A percentile compares a stretch with the other conserved stretches of the same genome.
phyloP scores from a whole-genome alignment of 2,329 filamentous ascomycete species.

The Calonectria ilicicola region DNA sequence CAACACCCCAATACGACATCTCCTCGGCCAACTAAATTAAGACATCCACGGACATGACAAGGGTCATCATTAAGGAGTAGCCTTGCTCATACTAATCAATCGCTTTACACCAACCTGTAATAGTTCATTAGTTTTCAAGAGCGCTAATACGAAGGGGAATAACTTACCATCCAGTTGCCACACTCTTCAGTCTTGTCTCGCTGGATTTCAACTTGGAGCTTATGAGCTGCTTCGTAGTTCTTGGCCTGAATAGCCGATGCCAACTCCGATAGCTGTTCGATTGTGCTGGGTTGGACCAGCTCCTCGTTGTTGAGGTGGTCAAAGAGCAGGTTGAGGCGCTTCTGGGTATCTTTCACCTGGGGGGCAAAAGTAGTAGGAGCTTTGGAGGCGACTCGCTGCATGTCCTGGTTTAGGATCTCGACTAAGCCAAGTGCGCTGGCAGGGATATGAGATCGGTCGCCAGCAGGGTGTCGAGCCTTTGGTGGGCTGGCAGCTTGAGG shows the following conservation, averaged over 20 bases:
- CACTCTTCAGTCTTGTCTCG: conserved; percentile 83
- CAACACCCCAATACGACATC: conserved; percentile 28
- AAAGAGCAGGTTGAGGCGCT: conserved; percentile 92
- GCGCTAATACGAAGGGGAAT: neutral
- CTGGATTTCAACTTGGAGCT: conserved; percentile 80
- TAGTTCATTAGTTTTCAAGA: conserved; percentile 52
- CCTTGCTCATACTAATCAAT: conserved; percentile 83
- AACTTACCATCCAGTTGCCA: conserved; percentile 87
- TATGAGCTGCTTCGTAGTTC: conserved; percentile 76
- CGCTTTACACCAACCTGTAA: conserved; percentile 79
- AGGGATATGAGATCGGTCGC: conserved; percentile 92
- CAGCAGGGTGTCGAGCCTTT: conserved; percentile 79
- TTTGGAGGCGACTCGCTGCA: conserved; percentile 87
- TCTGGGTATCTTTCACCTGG: conserved; percentile 94
- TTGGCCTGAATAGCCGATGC: conserved; percentile 75
- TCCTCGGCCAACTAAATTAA: conserved; percentile 34
- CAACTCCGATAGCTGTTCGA: conserved; percentile 73
- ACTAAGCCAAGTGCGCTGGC: conserved; percentile 80
- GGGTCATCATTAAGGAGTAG: conserved; percentile 65
- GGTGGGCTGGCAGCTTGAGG: conserved; percentile 62
- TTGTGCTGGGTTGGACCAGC: conserved; percentile 83
- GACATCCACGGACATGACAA: conserved; percentile 23
- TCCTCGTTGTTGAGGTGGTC: conserved; percentile 98
- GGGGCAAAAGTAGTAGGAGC: conserved; percentile 88
- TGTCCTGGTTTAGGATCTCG: conserved; percentile 83